Evolutionary conservation across 2,329 filamentous ascomycete genomes (phyloP), one percentile per base, ranked within the genome.

Genomic region (Aspergillus sp.): DNA sequence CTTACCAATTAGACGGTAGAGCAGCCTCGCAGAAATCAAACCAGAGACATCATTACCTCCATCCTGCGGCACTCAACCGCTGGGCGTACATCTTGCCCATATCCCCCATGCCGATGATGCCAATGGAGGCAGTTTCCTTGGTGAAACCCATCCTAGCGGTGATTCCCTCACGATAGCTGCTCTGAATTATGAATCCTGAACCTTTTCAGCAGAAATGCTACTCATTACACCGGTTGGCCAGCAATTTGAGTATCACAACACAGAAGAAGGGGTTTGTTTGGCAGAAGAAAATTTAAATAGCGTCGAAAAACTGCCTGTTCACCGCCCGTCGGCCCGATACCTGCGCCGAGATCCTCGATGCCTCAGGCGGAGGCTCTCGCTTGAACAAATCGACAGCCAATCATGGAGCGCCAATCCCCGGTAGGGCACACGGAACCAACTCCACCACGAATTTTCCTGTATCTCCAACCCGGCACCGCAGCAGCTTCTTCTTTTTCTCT

Each of bases 21-120:
- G 67, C 56, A 48, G 62, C 46, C 17, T 54, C 42, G 50, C 39
- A 24, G 20, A 30, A 6, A 51, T 15, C n/a, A 24, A 37, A 53
- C 41, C 40, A 48, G 54, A 59, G 42, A 42, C 30, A 59, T 59
- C 33, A 61, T 66, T 67, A 63, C 95, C 91, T 97, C 93, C 95
- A 99, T 71, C 95, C 95, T 72, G 93, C 95, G 72, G 86, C 86
- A 76, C 91, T 92, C 70, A 99, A 85, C 72, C 87, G 86, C 71
- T 89, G 86, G 70, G 95, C 91, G 77, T 99, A 99, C 91, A 99
- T 96, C 83, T 89, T 96, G 70, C 95, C 95, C 95, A 99, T 99
- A 71, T 97, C 93, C 64, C 95, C 95, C 93, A 99, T 97, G 60
- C 95, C 95, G 74, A 99, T 99, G 71, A 99, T 89, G 66, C 95